Evolutionary conservation across 169 alveolate genomes (phyloP), one percentile per base, ranked within the genome.

Genomic region (Cryptosporidium bovis): DNA sequence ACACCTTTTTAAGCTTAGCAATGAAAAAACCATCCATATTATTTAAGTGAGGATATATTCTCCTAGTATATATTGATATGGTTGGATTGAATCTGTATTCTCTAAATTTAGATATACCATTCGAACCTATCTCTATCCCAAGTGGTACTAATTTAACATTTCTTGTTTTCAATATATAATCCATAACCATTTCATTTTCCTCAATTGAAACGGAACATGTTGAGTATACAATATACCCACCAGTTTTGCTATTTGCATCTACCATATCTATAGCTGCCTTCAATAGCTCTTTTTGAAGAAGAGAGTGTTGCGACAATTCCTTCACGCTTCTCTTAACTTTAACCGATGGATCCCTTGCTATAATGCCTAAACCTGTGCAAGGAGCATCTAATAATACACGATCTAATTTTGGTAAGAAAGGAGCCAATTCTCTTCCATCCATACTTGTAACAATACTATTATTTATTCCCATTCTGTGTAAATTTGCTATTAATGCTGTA

Each of bases 1-100:
- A 95, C 51, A 94, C 90, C 91, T 97, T 97, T 91, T 95, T 95
- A 46, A 98, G 90, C 91, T 98, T 98, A 13, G 99, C 98, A 48
- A 97, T 97, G 82, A 96, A 98, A 93, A 98, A 98, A 24, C 99
- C 99, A 89, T 98, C 99, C 94, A 97, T 93, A 82, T 97, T 97
- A 90, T 97, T 98, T 58, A 94, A 91, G 85, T 98, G 99, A 24
- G 99, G 99, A 82, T 97, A 97, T 24, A 97, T 95, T 51, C 99
- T 91, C 31, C 96, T 93, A 44, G 96, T 89, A 56, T 90, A 82
- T 77, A 91, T 62, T 29, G 94, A 82, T 13, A 96, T 82, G 55
- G 95, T 85, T 3, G 97, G 97, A 67, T 97, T 98, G 90, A 96
- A 96, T 51, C 96, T 94, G 83, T 93, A 93, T 53, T 97, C 98